A percentile compares a stretch with the other conserved stretches of the same genome.
These are phyloP conservation scores for Aspergillus sergii DNA, from an alignment of 2,329 filamentous ascomycete species.

Conservation along the genomic window DNA sequence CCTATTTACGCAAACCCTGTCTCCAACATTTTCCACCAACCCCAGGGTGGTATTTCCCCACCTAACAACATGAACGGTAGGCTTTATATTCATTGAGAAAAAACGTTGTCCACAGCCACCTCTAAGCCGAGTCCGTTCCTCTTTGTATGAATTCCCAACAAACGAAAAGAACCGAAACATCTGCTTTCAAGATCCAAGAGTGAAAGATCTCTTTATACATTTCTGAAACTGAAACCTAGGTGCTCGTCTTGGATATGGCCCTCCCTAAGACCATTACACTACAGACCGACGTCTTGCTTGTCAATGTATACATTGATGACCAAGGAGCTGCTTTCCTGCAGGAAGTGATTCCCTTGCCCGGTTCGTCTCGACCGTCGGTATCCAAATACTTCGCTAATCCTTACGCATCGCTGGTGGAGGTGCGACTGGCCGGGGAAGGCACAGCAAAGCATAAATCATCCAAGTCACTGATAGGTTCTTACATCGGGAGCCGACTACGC, in stretches of 20 bases:
- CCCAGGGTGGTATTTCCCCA: not conserved
- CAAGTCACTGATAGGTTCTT: constrained; percentile 28
- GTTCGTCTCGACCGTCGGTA: not conserved
- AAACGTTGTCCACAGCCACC: no score
- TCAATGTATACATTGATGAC: constrained; percentile 10
- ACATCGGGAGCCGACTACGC: constrained; percentile 24
- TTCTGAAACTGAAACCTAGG: not conserved
- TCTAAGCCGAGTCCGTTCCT: not conserved
- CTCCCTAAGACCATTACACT: constrained; percentile 7
- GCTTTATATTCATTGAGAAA: not conserved
- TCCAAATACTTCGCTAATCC: constrained; percentile 11
- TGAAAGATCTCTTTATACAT: not conserved
- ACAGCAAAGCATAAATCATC: constrained; percentile 26
- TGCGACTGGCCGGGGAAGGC: constrained; percentile 30
- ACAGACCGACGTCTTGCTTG: not conserved
- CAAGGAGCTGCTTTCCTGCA: constrained; percentile 10
- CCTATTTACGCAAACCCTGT: not conserved
- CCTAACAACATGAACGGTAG: not conserved
- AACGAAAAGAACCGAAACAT: not conserved
- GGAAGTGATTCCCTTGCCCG: constrained; percentile 3
- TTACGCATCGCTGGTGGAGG: constrained; percentile 21
- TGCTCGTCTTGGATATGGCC: not conserved
- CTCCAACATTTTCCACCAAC: constrained; percentile 1
- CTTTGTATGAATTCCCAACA: not conserved
- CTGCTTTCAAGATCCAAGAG: not conserved